Evolutionary conservation across 192 early-diverging fungal genomes (phyloP).

Genomic region (Coemansia sp.): DNA sequence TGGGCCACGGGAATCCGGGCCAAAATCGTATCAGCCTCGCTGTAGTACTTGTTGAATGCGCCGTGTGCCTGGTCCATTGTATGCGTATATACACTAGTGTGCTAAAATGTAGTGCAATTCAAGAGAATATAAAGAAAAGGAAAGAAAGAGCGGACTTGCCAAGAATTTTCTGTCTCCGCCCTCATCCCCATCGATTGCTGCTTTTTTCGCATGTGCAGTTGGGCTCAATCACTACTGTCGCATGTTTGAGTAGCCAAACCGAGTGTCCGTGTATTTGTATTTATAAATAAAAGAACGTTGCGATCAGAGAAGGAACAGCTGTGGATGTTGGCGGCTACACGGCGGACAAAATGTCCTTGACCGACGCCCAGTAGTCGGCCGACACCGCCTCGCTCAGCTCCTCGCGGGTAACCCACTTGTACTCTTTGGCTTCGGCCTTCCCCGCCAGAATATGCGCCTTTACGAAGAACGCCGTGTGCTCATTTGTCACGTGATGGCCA

Average conservation of each 20-base stretch:
- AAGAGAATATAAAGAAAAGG: too few species aligned
- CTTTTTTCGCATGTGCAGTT: too few species aligned
- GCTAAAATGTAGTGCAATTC: background rate
- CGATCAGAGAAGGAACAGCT: too few species aligned
- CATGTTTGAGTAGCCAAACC: too few species aligned
- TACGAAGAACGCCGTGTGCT: conserved; percentile 77
- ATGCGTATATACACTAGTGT: background rate
- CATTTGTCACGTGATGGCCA: conserved; percentile 60
- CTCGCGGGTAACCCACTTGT: conserved; percentile 52
- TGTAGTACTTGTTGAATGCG: conserved; percentile 49
- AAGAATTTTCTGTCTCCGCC: too few species aligned
- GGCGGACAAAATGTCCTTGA: conserved; percentile 47
- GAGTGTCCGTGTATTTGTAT: too few species aligned
- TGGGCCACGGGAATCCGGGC: conserved; percentile 64
- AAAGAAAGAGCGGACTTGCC: too few species aligned
- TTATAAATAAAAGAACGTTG: too few species aligned
- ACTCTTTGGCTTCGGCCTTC: conserved; percentile 55
- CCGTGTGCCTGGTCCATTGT: conserved; percentile 47
- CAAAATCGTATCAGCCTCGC: conserved; percentile 65
- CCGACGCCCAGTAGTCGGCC: conserved; percentile 45
- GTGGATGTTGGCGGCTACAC: background rate
- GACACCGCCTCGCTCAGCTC: conserved; percentile 36
- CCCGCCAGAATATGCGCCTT: conserved; percentile 80
- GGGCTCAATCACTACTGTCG: too few species aligned
- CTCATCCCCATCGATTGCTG: too few species aligned